These are phyloP conservation scores for Protea cynaroides DNA, from an alignment of 164 flowering plant genomes.

Conservation along the genomic window DNA sequence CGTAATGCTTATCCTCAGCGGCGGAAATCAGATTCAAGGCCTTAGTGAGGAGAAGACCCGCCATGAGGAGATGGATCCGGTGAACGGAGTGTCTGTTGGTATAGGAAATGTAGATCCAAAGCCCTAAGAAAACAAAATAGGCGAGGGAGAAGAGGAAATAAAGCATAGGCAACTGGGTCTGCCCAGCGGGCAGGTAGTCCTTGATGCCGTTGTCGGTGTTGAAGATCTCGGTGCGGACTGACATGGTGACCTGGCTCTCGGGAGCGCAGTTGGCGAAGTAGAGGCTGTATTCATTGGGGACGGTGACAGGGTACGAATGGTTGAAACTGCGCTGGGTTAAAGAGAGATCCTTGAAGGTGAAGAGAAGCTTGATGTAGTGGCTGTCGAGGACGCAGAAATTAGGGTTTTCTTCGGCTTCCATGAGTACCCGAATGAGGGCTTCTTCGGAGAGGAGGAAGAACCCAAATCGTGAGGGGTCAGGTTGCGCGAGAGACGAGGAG, in stretches of 20 bases:
- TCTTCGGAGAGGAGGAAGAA: constrained; percentile 85
- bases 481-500: constrained; percentile 21
- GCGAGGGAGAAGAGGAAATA: constrained; percentile 42
- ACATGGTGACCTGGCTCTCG: constrained; percentile 51
- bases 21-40: constrained; percentile 68
- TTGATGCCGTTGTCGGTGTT: constrained; percentile 45
- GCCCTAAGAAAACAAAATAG: constrained; percentile 44
- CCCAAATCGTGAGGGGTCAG: constrained; percentile 53
- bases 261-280: constrained; percentile 81
- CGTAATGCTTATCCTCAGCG: constrained; percentile 77
- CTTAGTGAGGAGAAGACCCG: constrained; percentile 48
- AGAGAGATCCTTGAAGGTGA: constrained; percentile 54
- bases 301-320: constrained; percentile 38
- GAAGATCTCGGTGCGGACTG: constrained; percentile 62
- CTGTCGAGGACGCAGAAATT: constrained; percentile 68
- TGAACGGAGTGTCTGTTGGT: constrained; percentile 40
- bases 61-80: constrained; percentile 76
- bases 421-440: constrained; percentile 51
- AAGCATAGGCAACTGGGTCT: constrained; percentile 64
- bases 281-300: constrained; percentile 68
- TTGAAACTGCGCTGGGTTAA: constrained; percentile 39
- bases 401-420: constrained; percentile 51
- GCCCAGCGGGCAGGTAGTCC: constrained; percentile 81
- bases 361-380: constrained; percentile 35
- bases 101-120: constrained; percentile 47